A percentile compares a stretch with the other conserved stretches of the same genome.
These are phyloP conservation scores for Fusarium sp. DNA, from an alignment of 2,329 filamentous ascomycete species.

Conservation along the genomic window DNA sequence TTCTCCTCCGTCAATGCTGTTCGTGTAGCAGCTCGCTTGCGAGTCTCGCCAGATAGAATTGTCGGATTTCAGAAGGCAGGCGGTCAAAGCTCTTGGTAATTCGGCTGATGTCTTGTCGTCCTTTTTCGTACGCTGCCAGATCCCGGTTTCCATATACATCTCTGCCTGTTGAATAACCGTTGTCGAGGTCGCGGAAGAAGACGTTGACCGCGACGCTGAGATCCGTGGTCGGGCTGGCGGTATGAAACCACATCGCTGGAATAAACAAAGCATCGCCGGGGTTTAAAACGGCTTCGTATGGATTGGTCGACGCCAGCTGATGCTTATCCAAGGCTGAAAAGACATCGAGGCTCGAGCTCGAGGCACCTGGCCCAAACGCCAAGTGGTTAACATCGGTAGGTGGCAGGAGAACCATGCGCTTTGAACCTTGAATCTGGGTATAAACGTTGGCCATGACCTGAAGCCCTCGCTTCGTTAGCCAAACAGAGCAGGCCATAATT, in stretches of 20 bases:
- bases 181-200: slow-evolving; percentile 82
- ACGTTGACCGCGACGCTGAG: slow-evolving; percentile 88
- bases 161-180: slow-evolving; percentile 78
- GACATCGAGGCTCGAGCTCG: slow-evolving; percentile 83
- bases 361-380: slow-evolving; percentile 81
- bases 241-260: slow-evolving; percentile 88
- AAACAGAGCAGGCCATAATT: not conserved
- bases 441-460: slow-evolving; percentile 90
- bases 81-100: slow-evolving; percentile 75
- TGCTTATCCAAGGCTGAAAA: slow-evolving; percentile 66
- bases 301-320: slow-evolving; percentile 66
- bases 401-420: slow-evolving; percentile 83
- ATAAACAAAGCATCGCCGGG: slow-evolving; percentile 86
- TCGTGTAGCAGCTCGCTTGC: slow-evolving; percentile 73
- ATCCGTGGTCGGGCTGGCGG: slow-evolving; percentile 71
- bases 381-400: slow-evolving; percentile 80
- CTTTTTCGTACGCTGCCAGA: slow-evolving; percentile 86
- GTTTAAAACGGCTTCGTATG: slow-evolving; percentile 75
- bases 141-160: slow-evolving; percentile 94
- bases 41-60: slow-evolving; percentile 82
- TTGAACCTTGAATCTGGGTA: slow-evolving; percentile 82
- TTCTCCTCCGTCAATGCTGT: slow-evolving; percentile 16
- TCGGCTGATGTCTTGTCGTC: slow-evolving; percentile 78
- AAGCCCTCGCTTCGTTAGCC: slow-evolving; percentile 14
- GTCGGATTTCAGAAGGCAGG: slow-evolving; percentile 75